Evolutionary conservation across 202 grass and related monocot genomes (phyloP).

Genomic region (Eragrostis tef): DNA sequence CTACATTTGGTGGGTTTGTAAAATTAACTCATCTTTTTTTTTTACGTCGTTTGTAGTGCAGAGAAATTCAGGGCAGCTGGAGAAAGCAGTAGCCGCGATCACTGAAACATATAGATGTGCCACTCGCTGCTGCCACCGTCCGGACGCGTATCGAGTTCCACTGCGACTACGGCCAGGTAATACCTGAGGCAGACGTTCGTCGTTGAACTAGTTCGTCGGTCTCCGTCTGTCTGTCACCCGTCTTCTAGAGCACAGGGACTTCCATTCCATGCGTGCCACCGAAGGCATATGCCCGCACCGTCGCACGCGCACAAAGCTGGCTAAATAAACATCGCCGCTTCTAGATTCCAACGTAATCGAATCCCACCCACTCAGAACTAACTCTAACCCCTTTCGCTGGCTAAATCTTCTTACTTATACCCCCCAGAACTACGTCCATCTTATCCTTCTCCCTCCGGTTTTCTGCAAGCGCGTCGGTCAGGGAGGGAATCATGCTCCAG

Average conservation of each 20-base stretch:
- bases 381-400: neutral
- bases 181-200: neutral
- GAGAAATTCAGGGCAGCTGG: too few relatives aligned
- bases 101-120: too few relatives aligned
- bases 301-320: neutral
- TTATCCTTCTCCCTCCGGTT: neutral
- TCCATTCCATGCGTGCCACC: constrained; percentile 19
- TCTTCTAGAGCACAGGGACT: constrained; percentile 8
- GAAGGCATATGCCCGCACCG: constrained; percentile 8
- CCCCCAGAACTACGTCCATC: neutral
- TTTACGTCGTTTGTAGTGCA: too few relatives aligned
- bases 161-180: too few relatives aligned
- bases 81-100: too few relatives aligned
- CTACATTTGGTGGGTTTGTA: too few relatives aligned
- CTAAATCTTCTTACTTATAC: too few relatives aligned
- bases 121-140: too few relatives aligned
- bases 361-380: neutral
- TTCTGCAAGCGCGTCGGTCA: neutral
- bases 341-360: neutral
- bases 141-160: too few relatives aligned
- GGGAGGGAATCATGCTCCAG: constrained; percentile 46
- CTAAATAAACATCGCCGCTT: neutral
- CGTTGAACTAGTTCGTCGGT: neutral
- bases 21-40: too few relatives aligned
- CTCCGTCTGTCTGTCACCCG: too few relatives aligned